These are phyloP conservation scores for Aspergillus ustus DNA, from an alignment of 2,329 filamentous ascomycete genomes.

Conservation along the genomic window DNA sequence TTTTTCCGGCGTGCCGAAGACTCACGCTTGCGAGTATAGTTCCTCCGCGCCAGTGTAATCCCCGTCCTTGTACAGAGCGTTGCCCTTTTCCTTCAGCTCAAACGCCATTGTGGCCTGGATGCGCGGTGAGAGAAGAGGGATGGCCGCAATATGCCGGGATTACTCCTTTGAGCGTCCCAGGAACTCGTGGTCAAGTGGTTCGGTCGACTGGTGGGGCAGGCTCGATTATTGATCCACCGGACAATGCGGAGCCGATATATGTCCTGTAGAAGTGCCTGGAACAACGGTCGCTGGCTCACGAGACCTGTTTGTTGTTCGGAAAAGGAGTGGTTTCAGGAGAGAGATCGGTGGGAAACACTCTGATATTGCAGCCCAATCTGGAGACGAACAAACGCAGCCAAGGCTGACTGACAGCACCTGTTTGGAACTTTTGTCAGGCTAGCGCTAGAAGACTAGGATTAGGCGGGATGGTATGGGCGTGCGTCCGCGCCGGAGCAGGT, in stretches of 20 bases:
- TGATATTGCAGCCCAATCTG: background rate
- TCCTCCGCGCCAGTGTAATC: slow-evolving; percentile 52
- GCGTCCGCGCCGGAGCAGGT: background rate
- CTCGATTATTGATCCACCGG: slow-evolving; percentile 16
- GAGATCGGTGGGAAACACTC: background rate
- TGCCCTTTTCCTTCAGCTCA: slow-evolving; percentile 50
- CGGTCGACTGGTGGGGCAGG: slow-evolving; percentile 19
- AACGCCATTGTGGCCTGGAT: slow-evolving; percentile 34
- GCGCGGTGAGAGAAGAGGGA: background rate
- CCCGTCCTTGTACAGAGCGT: slow-evolving; percentile 51
- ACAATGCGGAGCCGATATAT: slow-evolving; percentile 17
- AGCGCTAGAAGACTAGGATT: background rate
- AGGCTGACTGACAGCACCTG: background rate
- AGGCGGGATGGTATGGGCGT: background rate
- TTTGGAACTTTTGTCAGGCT: background rate
- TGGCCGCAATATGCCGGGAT: background rate
- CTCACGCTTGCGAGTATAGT: slow-evolving; percentile 53
- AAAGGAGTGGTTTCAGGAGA: background rate
- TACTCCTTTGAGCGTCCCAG: slow-evolving; percentile 7
- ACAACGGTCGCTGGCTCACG: background rate
- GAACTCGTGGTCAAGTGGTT: slow-evolving; percentile 10
- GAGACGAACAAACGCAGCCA: background rate
- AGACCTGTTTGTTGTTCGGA: background rate
- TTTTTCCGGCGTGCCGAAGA: background rate
- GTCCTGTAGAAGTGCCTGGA: background rate